Percentiles rank a stretch among this genome's conserved stretches.
These are phyloP conservation scores for Diplogelasinospora grovesii DNA, from an alignment of 495 filamentous ascomycete genomes.

Conservation along the genomic window DNA sequence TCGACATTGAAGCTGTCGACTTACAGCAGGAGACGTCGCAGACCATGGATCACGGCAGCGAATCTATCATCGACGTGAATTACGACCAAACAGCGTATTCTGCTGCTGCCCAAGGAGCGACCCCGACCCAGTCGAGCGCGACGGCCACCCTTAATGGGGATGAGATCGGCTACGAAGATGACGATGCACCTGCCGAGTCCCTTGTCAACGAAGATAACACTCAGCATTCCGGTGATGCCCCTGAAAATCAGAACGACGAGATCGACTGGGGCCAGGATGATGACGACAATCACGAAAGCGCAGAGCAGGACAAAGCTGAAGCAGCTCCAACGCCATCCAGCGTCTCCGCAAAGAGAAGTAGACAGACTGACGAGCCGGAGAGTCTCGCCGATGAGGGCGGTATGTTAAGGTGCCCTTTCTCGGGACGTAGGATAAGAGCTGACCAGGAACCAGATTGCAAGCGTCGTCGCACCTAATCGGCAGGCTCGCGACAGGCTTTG, in stretches of 20 bases:
- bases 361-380: constrained; percentile 26
- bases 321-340: constrained; percentile 7
- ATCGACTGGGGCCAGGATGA: constrained; percentile 42
- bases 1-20: not conserved
- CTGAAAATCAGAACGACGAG: constrained; percentile 27
- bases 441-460: constrained; percentile 36
- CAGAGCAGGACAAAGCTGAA: constrained; percentile 5
- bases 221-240: constrained; percentile 3
- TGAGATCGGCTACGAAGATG: constrained; percentile 36
- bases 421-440: constrained; percentile 12
- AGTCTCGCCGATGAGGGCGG: constrained; percentile 31
- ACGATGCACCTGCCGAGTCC: not conserved
- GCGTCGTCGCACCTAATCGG: constrained; percentile 43
- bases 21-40: constrained; percentile 3
- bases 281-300: constrained; percentile 21
- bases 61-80: too few species aligned
- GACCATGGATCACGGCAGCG: not conserved
- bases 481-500: constrained; percentile 7
- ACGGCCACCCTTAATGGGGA: constrained; percentile 40
- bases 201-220: constrained; percentile 7
- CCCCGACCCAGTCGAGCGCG: constrained; percentile 29
- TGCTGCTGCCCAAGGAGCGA: constrained; percentile 3
- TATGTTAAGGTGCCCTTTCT: constrained; percentile 18
- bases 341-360: constrained; percentile 20
- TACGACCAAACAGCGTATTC: too few species aligned